Evolutionary conservation across 192 early-diverging fungal genomes (phyloP), one percentile per base, ranked within the genome.

Genomic region (Funneliformis geosporum): DNA sequence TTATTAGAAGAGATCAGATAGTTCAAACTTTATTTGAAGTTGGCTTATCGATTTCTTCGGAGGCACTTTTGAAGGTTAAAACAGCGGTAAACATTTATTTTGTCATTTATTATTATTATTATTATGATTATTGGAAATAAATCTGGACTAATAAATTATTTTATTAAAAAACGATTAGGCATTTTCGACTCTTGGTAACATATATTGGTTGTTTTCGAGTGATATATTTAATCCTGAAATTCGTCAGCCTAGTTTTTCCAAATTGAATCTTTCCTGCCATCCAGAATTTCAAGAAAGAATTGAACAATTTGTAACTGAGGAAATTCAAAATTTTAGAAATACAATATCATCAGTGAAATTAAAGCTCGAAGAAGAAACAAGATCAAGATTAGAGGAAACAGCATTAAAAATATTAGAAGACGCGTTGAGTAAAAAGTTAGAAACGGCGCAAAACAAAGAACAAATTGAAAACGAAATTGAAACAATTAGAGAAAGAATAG

Each of bases 181-280:
- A 18, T 87, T 86, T 61, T 82, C 83, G 43, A 79, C 81, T 11
- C 44, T 88, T 50, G 84, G 86, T 1, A 87, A 88, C 65, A 76
- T 87, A 0, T 86, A 88, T 78, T 86, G 84, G 85, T 61, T 89
- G 0, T 88, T 89, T 80, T 83, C 84, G 8, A 83, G 84, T 16
- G 86, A 88, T 18, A 77, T 87, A 75, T 89, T 89, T 77, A 73
- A 28, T 8, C 61, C 76, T 3, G 76, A 18, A 21, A 39, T 4
- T 68, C 50, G 66, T 65, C 69, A 73, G 6, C 21, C 64, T 8
- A 78, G 73, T 71, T 76, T 83, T 39, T 76, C 69, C 14, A 43
- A 74, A 21, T 60, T 88, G 47, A 78, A 77, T 46, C 79, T 86
- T 42, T 66, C 67, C 5, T 88, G 85, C 42, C 79, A 85, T 2